Evolutionary conservation across 257 asterid genomes (phyloP), one percentile per base, ranked within the genome.

Genomic region (Sherardia arvensis): DNA sequence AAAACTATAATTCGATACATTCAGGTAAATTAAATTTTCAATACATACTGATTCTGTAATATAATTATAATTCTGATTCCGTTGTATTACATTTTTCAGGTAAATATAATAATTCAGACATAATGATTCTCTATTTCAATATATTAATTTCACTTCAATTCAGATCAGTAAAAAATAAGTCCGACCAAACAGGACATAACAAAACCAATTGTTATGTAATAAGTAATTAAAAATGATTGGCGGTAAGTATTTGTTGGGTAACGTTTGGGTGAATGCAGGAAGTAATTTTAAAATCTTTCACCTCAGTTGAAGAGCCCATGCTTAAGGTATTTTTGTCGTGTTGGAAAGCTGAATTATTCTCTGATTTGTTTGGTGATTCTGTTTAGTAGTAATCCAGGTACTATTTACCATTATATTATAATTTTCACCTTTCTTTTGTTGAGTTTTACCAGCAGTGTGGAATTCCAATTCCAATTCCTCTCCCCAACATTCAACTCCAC

Each of bases 271-370:
- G 25, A 51, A 29, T 54, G 45, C 11, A 29, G 18, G 56, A 49
- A 49, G 17, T n/a, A 11, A 21, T 49, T 18, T 49, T 49, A 18
- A 59, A 71, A 73, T 72, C 70, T 77, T 80, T 73, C 5, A 3
- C 20, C 10, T 49, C 47, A 80, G 28, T 78, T 64, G 80, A 62
- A 78, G 69, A 79, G 77, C 62, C 85, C 89, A 14, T 80, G 70
- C 59, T 65, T 67, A 79, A 7, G 84, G 90, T 80, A 86, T 84
- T 77, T 84, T 86, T 84, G 92, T 88, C 92, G 88, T 94, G 62
- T 88, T 82, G 94, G 71, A 88, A 85, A 80, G 83, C 82, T 80
- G 92, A 84, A 85, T 43, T 88, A 88, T 86, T 85, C 95, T 82
- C 90, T 69, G 71, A 83, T 73, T 80, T 55, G 23, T 67, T 74